Conservation (phyloP, 306 rosid genomes). For the Quercus aquifolioides region DNA sequence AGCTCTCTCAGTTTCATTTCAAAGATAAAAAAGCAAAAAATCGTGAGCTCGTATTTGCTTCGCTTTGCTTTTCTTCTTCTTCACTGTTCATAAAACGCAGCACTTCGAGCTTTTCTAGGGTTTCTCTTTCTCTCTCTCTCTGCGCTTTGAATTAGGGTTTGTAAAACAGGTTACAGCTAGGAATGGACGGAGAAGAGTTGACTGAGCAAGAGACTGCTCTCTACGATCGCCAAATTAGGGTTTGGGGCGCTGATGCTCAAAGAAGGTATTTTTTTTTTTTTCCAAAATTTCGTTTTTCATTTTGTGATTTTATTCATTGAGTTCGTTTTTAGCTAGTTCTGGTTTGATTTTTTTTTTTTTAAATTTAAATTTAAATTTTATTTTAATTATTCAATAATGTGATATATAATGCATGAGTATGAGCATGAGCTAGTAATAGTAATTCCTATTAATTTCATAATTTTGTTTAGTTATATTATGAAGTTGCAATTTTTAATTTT, state of each 20-base stretch:
- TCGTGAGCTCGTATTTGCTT: no score
- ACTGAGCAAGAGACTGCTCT: constrained; percentile 95
- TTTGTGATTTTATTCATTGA: neutral
- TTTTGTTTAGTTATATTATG: no score
- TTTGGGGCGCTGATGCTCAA: constrained; percentile 99
- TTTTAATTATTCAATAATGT: no score
- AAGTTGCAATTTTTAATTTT: neutral
- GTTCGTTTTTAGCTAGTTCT: neutral
- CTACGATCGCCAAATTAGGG: constrained; percentile 98
- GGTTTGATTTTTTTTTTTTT: no score
- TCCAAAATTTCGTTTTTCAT: no score
- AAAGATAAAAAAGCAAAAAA: no score
- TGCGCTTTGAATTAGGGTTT: neutral
- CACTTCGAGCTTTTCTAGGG: neutral
- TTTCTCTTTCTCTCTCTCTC: neutral
- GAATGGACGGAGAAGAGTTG: constrained; percentile 92
- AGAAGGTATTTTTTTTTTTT: constrained; percentile 46
- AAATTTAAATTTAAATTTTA: no score
- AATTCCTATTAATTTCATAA: neutral
- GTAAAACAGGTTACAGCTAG: constrained; percentile 35
- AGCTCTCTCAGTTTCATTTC: no score
- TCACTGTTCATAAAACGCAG: no score
- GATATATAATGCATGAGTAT: no score
- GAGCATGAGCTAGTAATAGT: no score
- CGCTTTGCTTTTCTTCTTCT: no score